Evolutionary conservation across 495 filamentous ascomycete genomes (phyloP), one percentile per base, ranked within the genome.

Genomic region (Lentithecium fluviatile): DNA sequence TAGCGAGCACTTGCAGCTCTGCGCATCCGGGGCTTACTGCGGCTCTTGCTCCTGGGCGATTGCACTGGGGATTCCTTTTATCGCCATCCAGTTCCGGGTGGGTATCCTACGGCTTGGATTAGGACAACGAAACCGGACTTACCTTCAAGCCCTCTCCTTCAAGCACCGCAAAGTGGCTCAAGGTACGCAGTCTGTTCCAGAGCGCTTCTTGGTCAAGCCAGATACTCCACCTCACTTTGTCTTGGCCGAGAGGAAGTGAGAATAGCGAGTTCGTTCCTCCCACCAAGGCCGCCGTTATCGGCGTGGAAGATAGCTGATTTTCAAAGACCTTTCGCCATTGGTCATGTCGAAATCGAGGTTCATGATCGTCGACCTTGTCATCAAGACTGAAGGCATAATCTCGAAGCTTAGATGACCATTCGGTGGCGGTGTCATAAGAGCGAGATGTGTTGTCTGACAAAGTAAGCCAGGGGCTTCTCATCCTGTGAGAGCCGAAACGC

Each of bases 91-190:
- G 29, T 32, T 10, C 29, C 3, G 29, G 29, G 29, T 10, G 10
- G 3, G 4, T 32, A 32, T 32, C 29, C 29, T 3, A 10, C 29
- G 29, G 29, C 4, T 4, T 32, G 10, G 29, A 3, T 32, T 32
- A 10, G 3, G 29, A 10, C 29, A 32, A 32, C 10, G 29, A 32
- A 32, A 32, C 4, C 10, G 10, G 4, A 32, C 29, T 32, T 59
- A 80, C 77, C 60, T 75, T 77, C 54, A 77, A 75, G 37, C 79
- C 74, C 55, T 77, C 73, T 2, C 71, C 80, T 46, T 79, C 66
- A 23, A 84, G 63, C 38, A 82, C 76, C 4, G 80, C 79, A 54
- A 87, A 80, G 52, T 87, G 83, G 49, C 81, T 86, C 25, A 87
- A 69, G 12, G 84, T 88, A 20, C 70, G 77, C 46, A 82, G 76